These are phyloP conservation scores for Micractinium sp. DNA, from an alignment of 139 green algal genomes.

Conservation along the genomic window DNA sequence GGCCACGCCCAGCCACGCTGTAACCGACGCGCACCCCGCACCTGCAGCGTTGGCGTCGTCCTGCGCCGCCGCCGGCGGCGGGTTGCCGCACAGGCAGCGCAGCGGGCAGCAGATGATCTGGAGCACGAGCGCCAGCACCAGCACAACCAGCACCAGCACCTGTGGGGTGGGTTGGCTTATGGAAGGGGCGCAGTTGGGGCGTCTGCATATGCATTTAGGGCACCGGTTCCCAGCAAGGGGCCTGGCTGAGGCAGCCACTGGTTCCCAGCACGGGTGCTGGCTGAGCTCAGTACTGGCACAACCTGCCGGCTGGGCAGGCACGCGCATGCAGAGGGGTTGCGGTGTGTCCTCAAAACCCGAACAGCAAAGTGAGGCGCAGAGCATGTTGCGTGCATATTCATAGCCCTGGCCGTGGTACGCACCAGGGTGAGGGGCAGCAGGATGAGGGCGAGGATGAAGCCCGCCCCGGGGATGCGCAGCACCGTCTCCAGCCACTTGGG, in stretches of 20 bases:
- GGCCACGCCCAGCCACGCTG: not conserved
- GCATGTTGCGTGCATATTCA: too few species aligned
- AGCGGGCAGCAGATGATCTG: conserved; percentile 13
- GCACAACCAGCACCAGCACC: not conserved
- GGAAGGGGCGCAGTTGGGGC: too few species aligned
- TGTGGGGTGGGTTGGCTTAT: not conserved
- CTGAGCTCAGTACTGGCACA: too few species aligned
- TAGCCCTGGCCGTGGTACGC: too few species aligned
- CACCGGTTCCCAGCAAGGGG: too few species aligned
- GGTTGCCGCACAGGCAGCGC: conserved; percentile 14
- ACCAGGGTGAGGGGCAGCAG: conserved; percentile 40
- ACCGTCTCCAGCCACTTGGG: conserved; percentile 33
- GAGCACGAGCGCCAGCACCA: conserved; percentile 12
- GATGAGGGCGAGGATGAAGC: conserved; percentile 25
- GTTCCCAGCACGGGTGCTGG: too few species aligned
- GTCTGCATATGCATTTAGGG: too few species aligned
- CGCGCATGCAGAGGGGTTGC: too few species aligned
- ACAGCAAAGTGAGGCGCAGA: not conserved
- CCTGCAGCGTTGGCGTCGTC: not conserved
- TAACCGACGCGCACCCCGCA: not conserved
- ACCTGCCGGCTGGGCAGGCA: too few species aligned
- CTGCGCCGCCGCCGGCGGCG: not conserved
- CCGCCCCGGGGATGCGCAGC: conserved; percentile 28
- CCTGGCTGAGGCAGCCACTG: too few species aligned
- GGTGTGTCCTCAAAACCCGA: too few species aligned